Base-by-base conservation (phyloP, 2,329 filamentous ascomycete genomes). In the Cercospora beticola region DNA sequence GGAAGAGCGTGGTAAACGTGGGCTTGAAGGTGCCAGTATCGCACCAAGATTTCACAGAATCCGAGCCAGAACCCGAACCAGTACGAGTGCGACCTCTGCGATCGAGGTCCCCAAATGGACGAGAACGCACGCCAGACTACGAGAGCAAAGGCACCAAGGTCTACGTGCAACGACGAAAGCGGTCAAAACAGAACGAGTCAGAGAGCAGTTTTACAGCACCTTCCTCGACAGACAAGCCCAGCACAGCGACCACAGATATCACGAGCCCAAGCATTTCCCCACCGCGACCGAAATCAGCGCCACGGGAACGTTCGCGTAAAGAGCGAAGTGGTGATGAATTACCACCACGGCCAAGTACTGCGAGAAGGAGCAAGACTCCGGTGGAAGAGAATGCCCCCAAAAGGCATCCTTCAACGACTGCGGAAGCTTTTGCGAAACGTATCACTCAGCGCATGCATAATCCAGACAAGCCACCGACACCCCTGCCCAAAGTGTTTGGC, bases 401-500 rank as follows among this genome's bases (percentile, higher is more conserved):
- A 33, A 64, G 69, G 52, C 63, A 70, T 18, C 63, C 72, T n/a
- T 70, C 70, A 10, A 75, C 72, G 4, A 66, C 69, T n/a, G 69
- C 71, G 10, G 67, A 72, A 68, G 70, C 64, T 43, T 72, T 68
- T 57, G 70, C 72, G 23, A 72, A 68, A 68, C 70, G 64, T 60
- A 74, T 72, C 62, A 71, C 73, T 8, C 69, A 74, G 60, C 64
- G 62, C n/a, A 33, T 61, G 62, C 70, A 69, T 57, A 71, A 72
- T 28, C 10, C 70, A 33, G 54, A 66, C 14, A 70, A 62, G 49
- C 66, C 73, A 30, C 62, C 71, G 7, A 66, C 70, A 23, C 68
- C 76, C 28, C 66, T 68, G 14, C 78, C 81, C 21, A 83, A 83
- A 57, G 80, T 84, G 14, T 82, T 83, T 66, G 81, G 80, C 21